Evolutionary conservation across 106 monocot species (phyloP), one percentile per base, ranked within the genome.

Genomic region (Phalaenopsis aphrodite): DNA sequence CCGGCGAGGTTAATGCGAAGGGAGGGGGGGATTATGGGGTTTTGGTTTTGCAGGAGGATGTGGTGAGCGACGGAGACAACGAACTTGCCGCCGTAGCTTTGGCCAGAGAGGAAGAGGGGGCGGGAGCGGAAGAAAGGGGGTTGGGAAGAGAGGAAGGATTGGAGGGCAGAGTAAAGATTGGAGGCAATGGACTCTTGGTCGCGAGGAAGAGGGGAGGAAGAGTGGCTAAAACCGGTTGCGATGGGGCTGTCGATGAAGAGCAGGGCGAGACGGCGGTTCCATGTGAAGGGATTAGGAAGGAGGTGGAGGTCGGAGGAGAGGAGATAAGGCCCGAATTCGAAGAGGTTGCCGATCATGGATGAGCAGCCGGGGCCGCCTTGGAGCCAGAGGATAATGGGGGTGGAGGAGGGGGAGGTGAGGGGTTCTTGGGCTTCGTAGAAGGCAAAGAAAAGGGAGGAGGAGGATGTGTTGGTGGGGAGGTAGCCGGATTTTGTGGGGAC

Each of bases 341-440:
- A 18, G 61, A n/a, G 21, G 5, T 23, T 21, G 3, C 5, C 18
- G 61, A 61, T n/a, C 61, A 61, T 61, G 61, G 93, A 92, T 45
- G 96, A 94, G 90, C 93, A 96, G 46, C 96, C 93, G 41, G 93
- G 96, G 75, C 96, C 96, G 61, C 96, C 96, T 19, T 96, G 90
- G 81, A 96, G 96, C 93, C 96, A 96, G 42, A 96, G 23, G 48
- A 96, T 84, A 76, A 96, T 85, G 2, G 93, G 96, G 38, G 96
- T 96, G 64, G 38, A 55, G 9, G 84, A 5, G 66, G 80, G 86
- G 9, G 82, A 78, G 19, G 85, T 30, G 72, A 76, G 42, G 8
- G 90, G 86, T 37, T 79, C 55, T 18, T 78, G 87, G 42, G 93
- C 93, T 77, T 96, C 93, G 84, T 95, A 89, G 89, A 84, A 89